Evolutionary conservation across 352 stramenopile genomes (phyloP), one percentile per base, ranked within the genome.

Genomic region (Phytophthora cryptogea): DNA sequence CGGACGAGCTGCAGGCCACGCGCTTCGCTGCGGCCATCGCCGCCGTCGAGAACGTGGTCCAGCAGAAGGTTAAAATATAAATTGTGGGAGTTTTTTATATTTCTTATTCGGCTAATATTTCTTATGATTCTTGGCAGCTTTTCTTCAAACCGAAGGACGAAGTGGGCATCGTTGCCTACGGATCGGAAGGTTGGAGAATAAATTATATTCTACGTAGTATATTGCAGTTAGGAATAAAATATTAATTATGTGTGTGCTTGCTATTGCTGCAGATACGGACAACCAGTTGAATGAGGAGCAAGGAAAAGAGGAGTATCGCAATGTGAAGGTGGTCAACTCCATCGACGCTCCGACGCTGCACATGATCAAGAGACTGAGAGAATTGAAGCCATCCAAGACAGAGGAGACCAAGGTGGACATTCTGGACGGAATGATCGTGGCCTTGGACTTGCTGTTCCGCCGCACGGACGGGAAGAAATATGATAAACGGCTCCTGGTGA

Each of bases 141-240:
- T 88, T 92, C 42, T 90, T 88, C 62, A 86, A 88, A 42, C 70
- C 83, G 8, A 90, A 92, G 59, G 85, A 94, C 54, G 83, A 94
- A 33, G 56, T 94, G 43, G 83, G 83, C 30, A 77, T 94, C 40
- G 80, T 94, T n/a, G 54, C 83, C 11, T 94, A 88, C 44, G 85
- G 85, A 31, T 88, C 83, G 0, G 66, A 80, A 76, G 76, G 53
- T 67, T n/a, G 42, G 33, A 0, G 30, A 20, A 16, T 50, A 11
- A 13, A 7, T 11, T 0, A 27, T 0, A n/a, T n/a, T n/a, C 9
- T 46, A 42, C 17, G 23, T 4, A 35, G n/a, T 17, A 40, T 9
- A 20, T 46, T 35, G 33, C 10, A 6, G 2, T 14, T 23, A 13
- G 4, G 9, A 9, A 11, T 26, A 8, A 27, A 17, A 4, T 43